phyloP scores from a whole-genome alignment of 495 filamentous ascomycete genomes.

The Entonaema liquescens region DNA sequence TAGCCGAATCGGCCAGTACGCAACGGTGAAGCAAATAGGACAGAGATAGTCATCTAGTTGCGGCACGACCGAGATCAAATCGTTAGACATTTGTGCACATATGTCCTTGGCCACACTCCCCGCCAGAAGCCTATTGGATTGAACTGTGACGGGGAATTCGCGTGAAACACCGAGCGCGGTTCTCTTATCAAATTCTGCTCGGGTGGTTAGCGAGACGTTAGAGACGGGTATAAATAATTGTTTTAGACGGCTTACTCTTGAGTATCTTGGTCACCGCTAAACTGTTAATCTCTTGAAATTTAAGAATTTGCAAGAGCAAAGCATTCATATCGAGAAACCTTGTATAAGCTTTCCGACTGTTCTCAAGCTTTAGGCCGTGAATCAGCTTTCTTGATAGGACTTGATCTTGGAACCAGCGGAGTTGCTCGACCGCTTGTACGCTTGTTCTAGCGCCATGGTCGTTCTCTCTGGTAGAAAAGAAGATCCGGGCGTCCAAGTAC shows the following conservation, averaged over 20 bases:
- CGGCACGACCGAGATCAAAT: constrained; percentile 71
- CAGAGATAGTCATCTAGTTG: constrained; percentile 78
- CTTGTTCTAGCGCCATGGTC: constrained; percentile 66
- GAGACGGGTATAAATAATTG: not conserved
- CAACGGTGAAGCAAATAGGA: constrained; percentile 73
- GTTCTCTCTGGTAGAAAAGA: constrained; percentile 72
- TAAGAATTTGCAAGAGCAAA: constrained; percentile 68
- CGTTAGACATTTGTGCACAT: constrained; percentile 69
- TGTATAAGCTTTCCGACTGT: constrained; percentile 64
- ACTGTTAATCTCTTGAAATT: constrained; percentile 78
- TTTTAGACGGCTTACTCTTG: constrained; percentile 65
- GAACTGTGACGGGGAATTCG: constrained; percentile 61
- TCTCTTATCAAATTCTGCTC: constrained; percentile 78
- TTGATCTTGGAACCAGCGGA: constrained; percentile 67
- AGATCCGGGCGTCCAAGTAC: constrained; percentile 73
- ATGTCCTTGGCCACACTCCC: constrained; percentile 69
- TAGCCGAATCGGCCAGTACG: constrained; percentile 72
- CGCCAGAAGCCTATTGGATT: constrained; percentile 60
- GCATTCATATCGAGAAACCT: constrained; percentile 72
- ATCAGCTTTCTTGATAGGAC: constrained; percentile 61
- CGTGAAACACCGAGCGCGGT: constrained; percentile 69
- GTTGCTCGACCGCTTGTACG: constrained; percentile 60
- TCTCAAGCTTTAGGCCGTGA: constrained; percentile 64
- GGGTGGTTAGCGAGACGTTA: constrained; percentile 13
- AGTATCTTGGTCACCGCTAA: constrained; percentile 76